Evolutionary conservation across 2,329 filamentous ascomycete species (phyloP), one percentile per base, ranked within the genome.

Genomic region (Fusarium denticulatum): DNA sequence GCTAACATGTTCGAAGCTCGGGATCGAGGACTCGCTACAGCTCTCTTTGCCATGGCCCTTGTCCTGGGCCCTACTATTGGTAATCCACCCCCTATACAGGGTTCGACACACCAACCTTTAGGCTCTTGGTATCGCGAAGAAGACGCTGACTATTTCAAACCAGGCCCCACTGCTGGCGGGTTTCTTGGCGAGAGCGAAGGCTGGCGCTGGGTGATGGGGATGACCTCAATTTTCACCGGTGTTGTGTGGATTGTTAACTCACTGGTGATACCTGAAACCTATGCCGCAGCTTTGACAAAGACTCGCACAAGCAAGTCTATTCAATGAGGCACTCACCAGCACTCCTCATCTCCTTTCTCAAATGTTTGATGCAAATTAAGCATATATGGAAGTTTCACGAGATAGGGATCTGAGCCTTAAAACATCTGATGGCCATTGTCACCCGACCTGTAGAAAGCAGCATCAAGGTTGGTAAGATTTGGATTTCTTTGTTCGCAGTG

Each of bases 1-100:
- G 90, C 90, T 45, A 90, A 92, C 77, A 88, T 92, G 81, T 92
- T 91, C 76, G 77, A n/a, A n/a, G n/a, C n/a, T n/a, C n/a, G n/a
- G n/a, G n/a, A n/a, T n/a, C n/a, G n/a, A n/a, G n/a, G n/a, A n/a
- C n/a, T n/a, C n/a, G n/a, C n/a, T n/a, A n/a, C n/a, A n/a, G n/a
- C n/a, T n/a, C n/a, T n/a, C n/a, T n/a, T n/a, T n/a, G n/a, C n/a
- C n/a, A n/a, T n/a, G n/a, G n/a, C n/a, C n/a, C n/a, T n/a, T n/a
- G 83, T 92, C 79, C 83, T 92, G 68, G 91, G 91, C 4, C 89
- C 91, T 6, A 88, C 81, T 84, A 30, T 87, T 83, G 67, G 90
- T 82, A 74, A 43, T 78, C 69, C 26, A 26, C 2, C 28, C 22
- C 24, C 9, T 5, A 26, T 24, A 39, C 10, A 28, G 28, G 2